These are phyloP conservation scores for Sporisorium reilianum DNA, from an alignment of 1,284 basidiomycete species.

Conservation along the genomic window DNA sequence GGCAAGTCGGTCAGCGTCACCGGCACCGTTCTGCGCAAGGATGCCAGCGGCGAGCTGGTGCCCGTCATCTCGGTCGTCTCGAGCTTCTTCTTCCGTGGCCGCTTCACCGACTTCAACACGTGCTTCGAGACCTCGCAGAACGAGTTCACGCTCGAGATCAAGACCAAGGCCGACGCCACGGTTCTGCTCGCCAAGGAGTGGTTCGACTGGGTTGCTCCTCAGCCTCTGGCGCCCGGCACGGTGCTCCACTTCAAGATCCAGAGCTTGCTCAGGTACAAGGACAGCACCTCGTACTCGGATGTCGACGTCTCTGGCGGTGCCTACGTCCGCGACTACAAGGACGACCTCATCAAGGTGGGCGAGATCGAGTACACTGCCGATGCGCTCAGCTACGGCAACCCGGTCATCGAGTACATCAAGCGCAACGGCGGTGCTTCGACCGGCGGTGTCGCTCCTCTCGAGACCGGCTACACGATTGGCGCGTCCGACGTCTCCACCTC, in stretches of 20 bases:
- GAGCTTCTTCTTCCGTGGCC: conserved; percentile 95
- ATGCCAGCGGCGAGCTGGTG: conserved; percentile 77
- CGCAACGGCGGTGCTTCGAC: conserved; percentile 86
- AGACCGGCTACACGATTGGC: conserved; percentile 72
- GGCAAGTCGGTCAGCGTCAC: conserved; percentile 76
- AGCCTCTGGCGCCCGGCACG: conserved; percentile 80
- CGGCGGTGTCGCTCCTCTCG: conserved; percentile 78
- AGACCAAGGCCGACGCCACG: conserved; percentile 83
- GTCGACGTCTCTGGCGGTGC: conserved; percentile 80
- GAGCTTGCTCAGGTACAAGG: conserved; percentile 88
- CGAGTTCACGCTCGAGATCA: conserved; percentile 84
- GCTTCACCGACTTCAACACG: conserved; percentile 91
- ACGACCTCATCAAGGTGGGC: conserved; percentile 60
- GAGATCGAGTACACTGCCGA: conserved; percentile 61
- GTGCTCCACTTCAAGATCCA: conserved; percentile 88
- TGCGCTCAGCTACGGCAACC: conserved; percentile 76
- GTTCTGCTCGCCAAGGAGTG: conserved; percentile 96
- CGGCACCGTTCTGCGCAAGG: conserved; percentile 56
- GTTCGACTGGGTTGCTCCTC: conserved; percentile 91
- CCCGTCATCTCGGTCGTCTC: conserved; percentile 95
- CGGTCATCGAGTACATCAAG: conserved; percentile 90
- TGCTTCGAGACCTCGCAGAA: conserved; percentile 89
- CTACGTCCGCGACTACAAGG: conserved; percentile 62
- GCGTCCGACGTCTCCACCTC: conserved; percentile 44
- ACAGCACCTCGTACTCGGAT: conserved; percentile 85